Evolutionary conservation across 2,329 filamentous ascomycete genomes (phyloP), one percentile per base, ranked within the genome.

Genomic region (Colletotrichum tropicale): DNA sequence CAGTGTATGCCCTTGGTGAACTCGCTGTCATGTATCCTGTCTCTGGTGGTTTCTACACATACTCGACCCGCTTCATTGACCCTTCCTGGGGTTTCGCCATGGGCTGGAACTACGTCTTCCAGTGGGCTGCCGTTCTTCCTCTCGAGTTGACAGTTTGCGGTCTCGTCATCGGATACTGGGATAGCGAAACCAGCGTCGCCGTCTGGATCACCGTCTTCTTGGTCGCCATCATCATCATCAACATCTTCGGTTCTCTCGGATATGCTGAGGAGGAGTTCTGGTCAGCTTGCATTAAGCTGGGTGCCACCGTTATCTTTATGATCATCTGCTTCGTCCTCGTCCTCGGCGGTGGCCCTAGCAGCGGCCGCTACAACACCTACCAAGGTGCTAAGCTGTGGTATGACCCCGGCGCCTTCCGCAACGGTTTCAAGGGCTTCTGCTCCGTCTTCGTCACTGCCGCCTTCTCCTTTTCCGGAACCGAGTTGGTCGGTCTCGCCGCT

Each of bases 341-440:
- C 68, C 86, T 86, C 65, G 91, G 91, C 24, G 91, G 91, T 18
- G 91, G 91, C 1, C 90, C 91, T 16, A 84, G 84, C 1, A 82
- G 71, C 9, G 83, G 85, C 16, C 74, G 78, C 1, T 89, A 88
- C 78, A 81, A 80, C 79, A 76, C 84, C 8, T 89, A 88, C 78
- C 83, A 81, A 78, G 87, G 89, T 7, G 84, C 84, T 8, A 82
- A 85, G 38, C 71, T 84, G 61, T 86, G 87, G 87, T 80, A 87
- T 76, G 79, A 85, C 3, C 84, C 87, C 0, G 87, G 87, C 3
- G 87, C 87, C 0, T 95, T 94, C 83, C 87, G 93, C 82, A 90
- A 94, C 79, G 93, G 93, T 26, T 94, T 94, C 86, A 91, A 92
- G 77, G 93, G 93, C 4, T 90, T 94, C 78, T 94, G 92, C 82